Evolutionary conservation across 1,139 yeast species (phyloP), one percentile per base, ranked within the genome.

Genomic region (Geotrichum reessii): DNA sequence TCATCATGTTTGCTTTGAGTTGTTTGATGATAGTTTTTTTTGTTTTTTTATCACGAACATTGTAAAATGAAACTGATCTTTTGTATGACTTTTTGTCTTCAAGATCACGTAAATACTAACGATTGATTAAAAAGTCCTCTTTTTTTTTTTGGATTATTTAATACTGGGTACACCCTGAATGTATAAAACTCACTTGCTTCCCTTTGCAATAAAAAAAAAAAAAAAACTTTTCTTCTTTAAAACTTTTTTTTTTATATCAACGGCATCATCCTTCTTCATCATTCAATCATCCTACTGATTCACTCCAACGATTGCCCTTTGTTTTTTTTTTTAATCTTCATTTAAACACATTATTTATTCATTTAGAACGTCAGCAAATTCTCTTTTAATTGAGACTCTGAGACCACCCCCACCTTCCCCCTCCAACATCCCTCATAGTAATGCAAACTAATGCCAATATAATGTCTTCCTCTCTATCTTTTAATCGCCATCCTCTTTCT

Each of bases 401-500:
- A 28, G 11, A 28, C 33, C 33, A 7, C 33, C 7, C 33, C 33
- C 11, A 28, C 33, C n/a, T 28, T 7, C 11, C 11, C 7, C 11
- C 11, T 28, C 33, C 11, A 28, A 28, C 33, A 28, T 11, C 33
- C 33, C 33, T 11, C 33, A 7, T 28, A 7, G 11, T 28, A 28
- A 28, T 28, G 33, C 33, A 28, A 11, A 28, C 7, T 28, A 28
- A 28, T 28, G 33, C 33, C 33, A 28, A 28, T 8, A 11, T 51
- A 37, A 40, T 51, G 47, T 14, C 51, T 5, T 49, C 52, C 8
- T 58, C 58, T 14, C 49, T 57, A 6, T 24, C 42, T 6, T 56
- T 58, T 28, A 56, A 59, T 40, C 47, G 58, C 8, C 54, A 58
- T 47, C 60, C 62, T 7, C 50, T 54, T 8, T 59, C 62, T 8